These are phyloP conservation scores for Oehlia diaphana DNA, from an alignment of 192 early-diverging fungal species.

Conservation along the genomic window DNA sequence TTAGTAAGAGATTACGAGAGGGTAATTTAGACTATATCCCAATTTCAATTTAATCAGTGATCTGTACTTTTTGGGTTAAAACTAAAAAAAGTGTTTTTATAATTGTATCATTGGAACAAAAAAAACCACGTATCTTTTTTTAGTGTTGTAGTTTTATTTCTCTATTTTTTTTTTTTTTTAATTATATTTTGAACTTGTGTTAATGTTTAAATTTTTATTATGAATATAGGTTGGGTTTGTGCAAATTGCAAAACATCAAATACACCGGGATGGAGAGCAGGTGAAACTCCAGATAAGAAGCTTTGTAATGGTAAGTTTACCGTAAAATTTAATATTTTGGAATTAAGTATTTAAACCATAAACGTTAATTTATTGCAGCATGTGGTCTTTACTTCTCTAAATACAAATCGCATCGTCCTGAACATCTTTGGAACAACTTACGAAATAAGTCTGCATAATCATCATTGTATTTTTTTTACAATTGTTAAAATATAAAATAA, in stretches of 20 bases:
- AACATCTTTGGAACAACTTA: slow-evolving; percentile 21
- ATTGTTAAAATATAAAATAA: too few species aligned
- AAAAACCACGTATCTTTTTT: background rate
- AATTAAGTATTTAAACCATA: too few species aligned
- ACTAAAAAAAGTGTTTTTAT: too few species aligned
- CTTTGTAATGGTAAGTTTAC: slow-evolving; percentile 31
- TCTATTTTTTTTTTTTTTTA: too few species aligned
- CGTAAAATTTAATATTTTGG: background rate
- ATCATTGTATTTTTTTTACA: too few species aligned
- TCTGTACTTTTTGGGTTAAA: background rate
- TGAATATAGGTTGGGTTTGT: slow-evolving; percentile 19
- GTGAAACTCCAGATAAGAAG: slow-evolving; percentile 32
- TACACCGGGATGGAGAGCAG: slow-evolving; percentile 34
- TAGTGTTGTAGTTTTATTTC: background rate
- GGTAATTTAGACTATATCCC: slow-evolving; percentile 4
- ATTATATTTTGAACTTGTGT: too few species aligned
- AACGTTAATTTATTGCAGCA: background rate
- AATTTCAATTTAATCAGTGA: background rate
- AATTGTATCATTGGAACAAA: background rate
- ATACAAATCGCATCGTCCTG: slow-evolving; percentile 21
- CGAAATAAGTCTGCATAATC: slow-evolving; percentile 2
- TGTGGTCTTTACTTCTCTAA: slow-evolving; percentile 28
- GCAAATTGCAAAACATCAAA: slow-evolving; percentile 29
- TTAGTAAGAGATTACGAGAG: background rate
- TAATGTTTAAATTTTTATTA: too few species aligned